Evolutionary conservation across 2,329 filamentous ascomycete genomes (phyloP).

Genomic region (Microsporum ferrugineum): DNA sequence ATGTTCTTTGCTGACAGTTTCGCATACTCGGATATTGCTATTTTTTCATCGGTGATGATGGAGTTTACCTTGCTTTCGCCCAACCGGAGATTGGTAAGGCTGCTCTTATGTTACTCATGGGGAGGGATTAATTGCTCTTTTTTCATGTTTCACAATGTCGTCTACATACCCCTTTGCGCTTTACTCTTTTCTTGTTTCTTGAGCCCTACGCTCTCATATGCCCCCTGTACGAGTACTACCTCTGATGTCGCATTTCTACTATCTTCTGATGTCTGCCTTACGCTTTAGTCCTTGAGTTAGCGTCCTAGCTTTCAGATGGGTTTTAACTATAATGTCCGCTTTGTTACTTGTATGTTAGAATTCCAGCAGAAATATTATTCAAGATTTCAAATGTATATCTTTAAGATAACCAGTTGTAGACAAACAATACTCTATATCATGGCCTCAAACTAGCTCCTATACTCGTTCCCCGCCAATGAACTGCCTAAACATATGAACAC

Average conservation of each 20-base stretch:
- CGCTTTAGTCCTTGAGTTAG: not conserved
- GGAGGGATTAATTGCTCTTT: not conserved
- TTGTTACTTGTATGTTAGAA: not conserved
- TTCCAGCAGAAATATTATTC: not conserved
- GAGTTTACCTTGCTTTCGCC: not conserved
- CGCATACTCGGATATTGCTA: constrained; percentile 1
- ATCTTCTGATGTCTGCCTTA: not conserved
- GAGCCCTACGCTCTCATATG: not conserved
- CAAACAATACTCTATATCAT: not conserved
- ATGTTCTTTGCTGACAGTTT: not conserved
- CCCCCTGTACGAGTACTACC: not conserved
- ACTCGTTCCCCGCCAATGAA: not conserved
- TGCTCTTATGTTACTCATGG: not conserved
- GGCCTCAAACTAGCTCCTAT: not conserved
- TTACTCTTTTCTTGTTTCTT: not conserved
- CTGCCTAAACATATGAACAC: not conserved
- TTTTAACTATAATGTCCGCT: not conserved
- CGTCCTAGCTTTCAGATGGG: not conserved
- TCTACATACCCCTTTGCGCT: constrained; percentile 2
- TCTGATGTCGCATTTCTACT: not conserved
- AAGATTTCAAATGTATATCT: not conserved
- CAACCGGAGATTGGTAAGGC: not conserved
- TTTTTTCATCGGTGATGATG: not conserved
- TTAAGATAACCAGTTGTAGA: not conserved
- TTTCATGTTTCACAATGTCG: not conserved